Percentiles rank a stretch among this genome's conserved stretches.
Evolutionary conservation across 805 yeast genomes (phyloP).

Genomic region (Yamadazyma tumulicola): DNA sequence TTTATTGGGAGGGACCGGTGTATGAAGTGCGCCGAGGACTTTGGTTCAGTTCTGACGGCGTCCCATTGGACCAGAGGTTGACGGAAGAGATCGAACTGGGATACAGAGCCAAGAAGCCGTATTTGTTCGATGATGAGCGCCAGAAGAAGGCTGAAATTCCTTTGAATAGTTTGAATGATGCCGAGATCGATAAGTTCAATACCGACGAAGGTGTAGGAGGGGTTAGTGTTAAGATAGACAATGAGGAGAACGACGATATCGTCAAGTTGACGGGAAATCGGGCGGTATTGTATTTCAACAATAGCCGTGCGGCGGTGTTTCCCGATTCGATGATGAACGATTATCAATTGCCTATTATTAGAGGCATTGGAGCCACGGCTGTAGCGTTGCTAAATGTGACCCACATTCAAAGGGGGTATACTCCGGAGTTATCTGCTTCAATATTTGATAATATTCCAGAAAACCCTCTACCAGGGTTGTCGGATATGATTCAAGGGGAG

Average conservation of each 20-base stretch:
- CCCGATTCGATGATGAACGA: conserved; percentile 40
- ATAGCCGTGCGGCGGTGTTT: conserved; percentile 44
- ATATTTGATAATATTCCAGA: conserved; percentile 29
- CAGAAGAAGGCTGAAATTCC: conserved; percentile 4
- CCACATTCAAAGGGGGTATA: conserved; percentile 50
- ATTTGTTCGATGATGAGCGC: conserved; percentile 16
- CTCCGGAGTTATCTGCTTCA: conserved; percentile 27
- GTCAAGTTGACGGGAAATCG: conserved; percentile 31
- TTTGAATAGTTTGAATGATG: conserved; percentile 4
- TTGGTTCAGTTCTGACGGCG: conserved; percentile 67
- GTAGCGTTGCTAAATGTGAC: conserved; percentile 45
- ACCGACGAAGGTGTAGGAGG: conserved; percentile 11
- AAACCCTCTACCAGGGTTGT: conserved; percentile 29
- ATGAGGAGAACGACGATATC: conserved; percentile 26
- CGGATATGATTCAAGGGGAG: conserved; percentile 31
- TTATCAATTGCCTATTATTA: conserved; percentile 34
- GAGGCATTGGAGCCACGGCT: conserved; percentile 32
- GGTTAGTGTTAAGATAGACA: conserved; percentile 13
- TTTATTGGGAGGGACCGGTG: conserved; percentile 85
- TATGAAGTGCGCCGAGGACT: conserved; percentile 81
- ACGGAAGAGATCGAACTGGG: conserved; percentile 60
- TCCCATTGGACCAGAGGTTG: conserved; percentile 49
- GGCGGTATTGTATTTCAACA: conserved; percentile 38
- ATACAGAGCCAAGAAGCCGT: conserved; percentile 41
- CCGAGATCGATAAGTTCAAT: conserved; percentile 16